Evolutionary conservation across 1,284 basidiomycete species (phyloP), one percentile per base, ranked within the genome.

Genomic region (Melampsora abietis-canadensis): DNA sequence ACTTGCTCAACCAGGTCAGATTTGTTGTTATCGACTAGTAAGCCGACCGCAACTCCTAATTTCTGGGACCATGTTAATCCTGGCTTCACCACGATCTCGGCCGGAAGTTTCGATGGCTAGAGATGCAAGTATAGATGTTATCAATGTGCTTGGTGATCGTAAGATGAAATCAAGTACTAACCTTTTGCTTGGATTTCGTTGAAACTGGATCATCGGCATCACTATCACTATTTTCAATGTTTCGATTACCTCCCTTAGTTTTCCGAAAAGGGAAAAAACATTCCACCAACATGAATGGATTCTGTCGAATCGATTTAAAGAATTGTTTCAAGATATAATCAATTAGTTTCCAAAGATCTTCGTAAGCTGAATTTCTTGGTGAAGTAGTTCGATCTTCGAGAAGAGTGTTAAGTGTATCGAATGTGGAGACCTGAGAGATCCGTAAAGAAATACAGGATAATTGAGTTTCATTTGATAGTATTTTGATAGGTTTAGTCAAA

Each of bases 21-120:
- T 78, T 90, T 85, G 7, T 85, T 87, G 19, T 86, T 85, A 63
- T 92, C 89, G 4, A 89, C 83, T 19, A 97, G 85, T 64, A 87
- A 86, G 54, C 87, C 88, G 76, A 96, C 86, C 5, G 88, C 88
- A 77, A 95, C 92, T 7, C 90, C 93, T 69, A 97, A 85, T 82
- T 95, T 88, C 80, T 95, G 89, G 78, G 88, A 92, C 88, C 89
- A 90, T n/a, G 89, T 88, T 81, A 90, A 90, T 14, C 92, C 92
- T 78, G 91, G 90, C 84, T 92, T 90, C 77, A 95, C 88, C 78
- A 88, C 85, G 47, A 96, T 86, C 73, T 95, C 92, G 81, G 86
- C 80, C 0, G 81, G 78, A 44, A 79, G 79, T 61, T 80, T 79
- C 4, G 69, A 64, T 72, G 78, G 57, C 48, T 30, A 7, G 40